These are phyloP conservation scores for Rhizopogon vinicolor DNA, from an alignment of 768 basidiomycete species.

Conservation along the genomic window DNA sequence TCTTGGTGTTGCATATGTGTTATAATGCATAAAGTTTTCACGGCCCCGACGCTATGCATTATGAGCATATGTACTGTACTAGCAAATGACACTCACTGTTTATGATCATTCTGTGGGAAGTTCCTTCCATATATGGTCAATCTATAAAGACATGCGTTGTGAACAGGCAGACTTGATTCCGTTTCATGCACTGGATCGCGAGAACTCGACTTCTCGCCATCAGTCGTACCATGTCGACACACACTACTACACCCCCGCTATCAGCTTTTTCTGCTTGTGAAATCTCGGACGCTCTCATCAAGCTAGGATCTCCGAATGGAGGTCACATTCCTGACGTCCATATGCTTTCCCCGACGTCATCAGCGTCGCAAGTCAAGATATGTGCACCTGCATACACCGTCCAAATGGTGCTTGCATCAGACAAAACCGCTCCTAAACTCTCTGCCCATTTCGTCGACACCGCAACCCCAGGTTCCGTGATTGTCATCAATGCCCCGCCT, in stretches of 20 bases:
- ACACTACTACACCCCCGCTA: constrained; percentile 9
- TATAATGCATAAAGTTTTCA: no score
- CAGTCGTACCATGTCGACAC: constrained; percentile 13
- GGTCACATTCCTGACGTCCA: constrained; percentile 80
- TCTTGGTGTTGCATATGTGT: no score
- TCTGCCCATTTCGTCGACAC: constrained; percentile 80
- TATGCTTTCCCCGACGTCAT: constrained; percentile 33
- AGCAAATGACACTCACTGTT: no score
- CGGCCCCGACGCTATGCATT: no score
- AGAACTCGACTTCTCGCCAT: constrained; percentile 5
- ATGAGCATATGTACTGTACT: no score
- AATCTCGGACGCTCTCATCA: constrained; percentile 85
- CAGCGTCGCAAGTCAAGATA: constrained; percentile 36
- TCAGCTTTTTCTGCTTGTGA: constrained; percentile 69
- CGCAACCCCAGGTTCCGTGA: constrained; percentile 55
- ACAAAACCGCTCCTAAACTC: constrained; percentile 58
- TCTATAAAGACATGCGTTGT: background rate
- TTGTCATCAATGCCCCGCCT: constrained; percentile 72
- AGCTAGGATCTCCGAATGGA: constrained; percentile 65
- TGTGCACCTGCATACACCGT: constrained; percentile 89
- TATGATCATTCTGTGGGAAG: background rate
- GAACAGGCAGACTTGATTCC: background rate
- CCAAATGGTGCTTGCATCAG: constrained; percentile 62
- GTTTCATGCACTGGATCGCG: background rate
- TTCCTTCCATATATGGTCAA: background rate